Evolutionary conservation across 2,329 filamentous ascomycete species (phyloP).

Genomic region (Microsporum audouinii): DNA sequence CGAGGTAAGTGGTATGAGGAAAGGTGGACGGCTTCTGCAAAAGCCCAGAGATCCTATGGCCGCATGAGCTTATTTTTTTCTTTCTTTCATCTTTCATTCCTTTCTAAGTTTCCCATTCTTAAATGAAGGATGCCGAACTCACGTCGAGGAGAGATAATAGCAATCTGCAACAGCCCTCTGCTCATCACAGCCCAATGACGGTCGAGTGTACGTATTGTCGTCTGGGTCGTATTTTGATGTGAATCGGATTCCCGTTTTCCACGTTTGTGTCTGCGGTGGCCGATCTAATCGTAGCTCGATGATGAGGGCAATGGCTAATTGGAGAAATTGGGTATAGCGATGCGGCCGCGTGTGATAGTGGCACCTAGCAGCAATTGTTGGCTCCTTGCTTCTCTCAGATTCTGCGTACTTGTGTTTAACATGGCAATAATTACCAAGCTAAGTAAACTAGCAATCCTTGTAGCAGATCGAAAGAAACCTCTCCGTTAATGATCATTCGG

Average conservation of each 20-base stretch:
- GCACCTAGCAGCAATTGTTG: constrained; percentile 17
- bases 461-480: constrained; percentile 30
- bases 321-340: constrained; percentile 26
- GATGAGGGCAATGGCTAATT: constrained; percentile 28
- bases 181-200: constrained; percentile 29
- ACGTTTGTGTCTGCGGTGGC: constrained; percentile 19
- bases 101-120: background rate
- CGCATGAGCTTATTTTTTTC: background rate
- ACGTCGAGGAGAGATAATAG: constrained; percentile 36
- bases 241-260: constrained; percentile 23
- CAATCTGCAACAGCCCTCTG: constrained; percentile 36
- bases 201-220: constrained; percentile 2
- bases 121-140: constrained; percentile 10
- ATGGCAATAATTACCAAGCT: constrained; percentile 22
- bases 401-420: background rate
- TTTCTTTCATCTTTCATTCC: background rate
- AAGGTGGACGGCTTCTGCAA: constrained; percentile 31
- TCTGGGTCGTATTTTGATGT: constrained; percentile 16
- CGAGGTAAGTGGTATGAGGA: constrained; percentile 25
- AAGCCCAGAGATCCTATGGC: constrained; percentile 25
- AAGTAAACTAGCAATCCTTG: constrained; percentile 30
- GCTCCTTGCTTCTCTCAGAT: background rate
- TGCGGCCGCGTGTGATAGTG: constrained; percentile 25
- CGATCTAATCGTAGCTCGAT: constrained; percentile 26
- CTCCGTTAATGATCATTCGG: constrained; percentile 23